Conservation (phyloP, 2,329 filamentous ascomycete genomes). For the Trematosphaeria pertusa region DNA sequence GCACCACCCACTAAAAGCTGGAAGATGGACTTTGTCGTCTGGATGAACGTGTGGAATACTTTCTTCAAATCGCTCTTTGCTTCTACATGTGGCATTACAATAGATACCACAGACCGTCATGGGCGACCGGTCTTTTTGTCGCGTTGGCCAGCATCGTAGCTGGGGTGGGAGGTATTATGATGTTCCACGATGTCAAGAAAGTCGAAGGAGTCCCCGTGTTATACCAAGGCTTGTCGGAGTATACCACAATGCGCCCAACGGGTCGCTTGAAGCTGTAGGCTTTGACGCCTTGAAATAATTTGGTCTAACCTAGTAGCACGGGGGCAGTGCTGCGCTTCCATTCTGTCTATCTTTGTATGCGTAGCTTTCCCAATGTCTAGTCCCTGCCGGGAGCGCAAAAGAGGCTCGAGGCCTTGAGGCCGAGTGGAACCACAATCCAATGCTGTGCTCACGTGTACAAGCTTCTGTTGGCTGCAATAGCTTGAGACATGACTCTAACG, state of each 20-base stretch:
- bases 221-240: no score
- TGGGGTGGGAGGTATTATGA: slow-evolving; percentile 71
- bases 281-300: no score
- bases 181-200: slow-evolving; percentile 66
- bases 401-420: no score
- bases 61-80: slow-evolving; percentile 76
- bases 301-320: no score
- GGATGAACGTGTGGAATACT: slow-evolving; percentile 80
- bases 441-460: slow-evolving; percentile 11
- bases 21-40: slow-evolving; percentile 82
- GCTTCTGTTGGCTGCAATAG: slow-evolving; percentile 43
- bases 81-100: slow-evolving; percentile 86
- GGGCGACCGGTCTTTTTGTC: slow-evolving; percentile 82
- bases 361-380: no score
- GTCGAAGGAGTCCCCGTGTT: slow-evolving; percentile 46
- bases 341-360: no score
- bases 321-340: no score
- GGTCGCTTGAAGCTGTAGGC: no score
- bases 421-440: no score
- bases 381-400: no score
- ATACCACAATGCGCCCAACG: no score
- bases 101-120: slow-evolving; percentile 74
- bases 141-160: slow-evolving; percentile 75
- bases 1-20: slow-evolving; percentile 72
- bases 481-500: slow-evolving; percentile 45